Conservation (phyloP, 768 basidiomycete genomes). For the Tylopilus subfusipes region DNA sequence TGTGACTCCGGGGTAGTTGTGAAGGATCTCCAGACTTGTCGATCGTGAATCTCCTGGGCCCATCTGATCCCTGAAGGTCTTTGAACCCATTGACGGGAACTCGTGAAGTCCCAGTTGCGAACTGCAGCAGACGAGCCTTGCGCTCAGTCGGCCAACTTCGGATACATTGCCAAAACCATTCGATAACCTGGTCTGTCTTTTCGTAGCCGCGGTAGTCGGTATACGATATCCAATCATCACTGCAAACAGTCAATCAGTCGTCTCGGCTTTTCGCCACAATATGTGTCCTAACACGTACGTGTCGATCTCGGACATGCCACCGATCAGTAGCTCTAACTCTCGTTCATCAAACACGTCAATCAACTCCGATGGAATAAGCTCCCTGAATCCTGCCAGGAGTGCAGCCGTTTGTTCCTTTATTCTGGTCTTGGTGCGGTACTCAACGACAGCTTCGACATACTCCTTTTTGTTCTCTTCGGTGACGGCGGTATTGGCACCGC, state of each 20-base stretch:
- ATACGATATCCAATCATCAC: slow-evolving; percentile 91
- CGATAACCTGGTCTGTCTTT: slow-evolving; percentile 82
- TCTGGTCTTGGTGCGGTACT: slow-evolving; percentile 78
- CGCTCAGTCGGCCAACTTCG: slow-evolving; percentile 88
- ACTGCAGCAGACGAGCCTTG: slow-evolving; percentile 83
- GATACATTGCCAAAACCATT: slow-evolving; percentile 96
- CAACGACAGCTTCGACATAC: slow-evolving; percentile 73
- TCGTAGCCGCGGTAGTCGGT: slow-evolving; percentile 90
- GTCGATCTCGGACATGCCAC: slow-evolving; percentile 91
- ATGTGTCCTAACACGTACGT: slow-evolving; percentile 45
- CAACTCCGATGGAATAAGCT: slow-evolving; percentile 79
- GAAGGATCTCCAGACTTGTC: slow-evolving; percentile 91
- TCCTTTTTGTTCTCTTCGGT: slow-evolving; percentile 77
- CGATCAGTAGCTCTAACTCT: slow-evolving; percentile 85
- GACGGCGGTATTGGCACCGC: slow-evolving; percentile 57
- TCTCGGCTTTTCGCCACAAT: not conserved
- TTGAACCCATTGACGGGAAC: slow-evolving; percentile 93
- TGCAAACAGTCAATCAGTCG: slow-evolving; percentile 21
- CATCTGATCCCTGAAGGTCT: slow-evolving; percentile 90
- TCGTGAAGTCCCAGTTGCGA: slow-evolving; percentile 83
- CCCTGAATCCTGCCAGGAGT: slow-evolving; percentile 82
- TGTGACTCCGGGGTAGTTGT: slow-evolving; percentile 86
- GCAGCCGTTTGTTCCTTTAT: slow-evolving; percentile 82
- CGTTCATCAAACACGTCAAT: slow-evolving; percentile 89
- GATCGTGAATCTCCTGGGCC: slow-evolving; percentile 89